phyloP scores from a whole-genome alignment of 495 filamentous ascomycete species.

The Neurospora discreta region DNA sequence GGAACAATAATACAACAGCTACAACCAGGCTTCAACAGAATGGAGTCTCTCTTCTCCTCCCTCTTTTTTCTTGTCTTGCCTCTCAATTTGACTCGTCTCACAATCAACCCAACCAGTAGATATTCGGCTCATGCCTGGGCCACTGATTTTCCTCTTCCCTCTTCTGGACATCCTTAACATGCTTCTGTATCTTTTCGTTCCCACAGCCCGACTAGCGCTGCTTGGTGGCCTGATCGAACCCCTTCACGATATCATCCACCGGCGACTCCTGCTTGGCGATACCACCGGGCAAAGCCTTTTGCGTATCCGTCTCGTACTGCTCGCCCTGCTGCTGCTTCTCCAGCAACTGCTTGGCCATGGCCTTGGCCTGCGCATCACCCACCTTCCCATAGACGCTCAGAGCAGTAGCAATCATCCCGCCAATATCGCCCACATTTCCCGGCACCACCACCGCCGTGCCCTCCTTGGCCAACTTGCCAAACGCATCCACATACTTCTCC shows the following conservation, averaged over 20 bases:
- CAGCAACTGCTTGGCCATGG: slow-evolving; percentile 43
- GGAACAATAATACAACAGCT: not conserved
- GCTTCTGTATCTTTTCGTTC: not conserved
- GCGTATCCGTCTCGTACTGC: slow-evolving; percentile 10
- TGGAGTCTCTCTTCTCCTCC: not conserved
- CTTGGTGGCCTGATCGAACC: not conserved
- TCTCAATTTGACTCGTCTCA: not conserved
- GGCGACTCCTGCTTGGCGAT: not conserved
- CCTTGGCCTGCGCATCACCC: slow-evolving; percentile 66
- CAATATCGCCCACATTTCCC: slow-evolving; percentile 94
- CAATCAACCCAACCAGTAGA: not conserved
- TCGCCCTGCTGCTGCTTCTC: slow-evolving; percentile 12
- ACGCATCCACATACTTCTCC: slow-evolving; percentile 97
- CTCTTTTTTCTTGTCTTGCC: not conserved
- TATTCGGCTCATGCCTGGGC: not conserved
- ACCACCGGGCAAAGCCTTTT: not conserved
- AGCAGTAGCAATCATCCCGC: slow-evolving; percentile 92
- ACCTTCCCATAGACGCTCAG: slow-evolving; percentile 95
- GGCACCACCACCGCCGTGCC: slow-evolving; percentile 90
- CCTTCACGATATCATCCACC: not conserved
- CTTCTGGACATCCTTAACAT: not conserved
- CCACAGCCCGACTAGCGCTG: not conserved
- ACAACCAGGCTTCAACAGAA: not conserved
- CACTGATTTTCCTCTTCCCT: not conserved
- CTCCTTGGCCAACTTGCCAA: slow-evolving; percentile 82